A percentile compares a stretch with the other conserved stretches of the same genome.
Conservation (phyloP, 2,329 filamentous ascomycete genomes). For the Sporothrix brunneoviolacea region DNA sequence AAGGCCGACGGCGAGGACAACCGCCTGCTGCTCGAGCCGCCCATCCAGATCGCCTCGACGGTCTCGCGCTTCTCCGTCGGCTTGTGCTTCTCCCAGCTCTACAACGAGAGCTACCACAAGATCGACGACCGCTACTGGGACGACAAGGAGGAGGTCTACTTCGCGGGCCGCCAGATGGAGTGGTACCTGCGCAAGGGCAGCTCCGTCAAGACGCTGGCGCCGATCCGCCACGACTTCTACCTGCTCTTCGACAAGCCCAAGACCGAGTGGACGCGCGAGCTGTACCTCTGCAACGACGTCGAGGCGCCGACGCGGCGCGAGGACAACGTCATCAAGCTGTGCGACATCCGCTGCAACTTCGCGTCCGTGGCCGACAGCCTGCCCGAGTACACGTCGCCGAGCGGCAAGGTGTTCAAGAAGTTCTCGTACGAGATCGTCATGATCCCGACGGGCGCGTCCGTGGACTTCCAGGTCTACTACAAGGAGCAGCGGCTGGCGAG, state of each 20-base stretch:
- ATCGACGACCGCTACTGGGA: slow-evolving; percentile 13
- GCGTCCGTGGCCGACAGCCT: slow-evolving; percentile 11
- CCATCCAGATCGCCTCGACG: slow-evolving; percentile 12
- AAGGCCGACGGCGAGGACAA: background rate
- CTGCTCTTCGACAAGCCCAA: slow-evolving; percentile 6
- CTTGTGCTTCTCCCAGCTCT: slow-evolving; percentile 10
- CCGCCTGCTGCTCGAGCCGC: slow-evolving; percentile 8
- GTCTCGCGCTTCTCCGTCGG: slow-evolving; percentile 14
- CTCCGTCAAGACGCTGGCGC: slow-evolving; percentile 11
- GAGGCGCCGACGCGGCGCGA: slow-evolving; percentile 7
- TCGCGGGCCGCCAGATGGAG: slow-evolving; percentile 13
- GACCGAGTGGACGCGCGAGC: slow-evolving; percentile 13
- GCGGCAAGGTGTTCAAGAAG: slow-evolving; percentile 7
- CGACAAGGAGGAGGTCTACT: slow-evolving; percentile 12
- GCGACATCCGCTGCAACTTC: slow-evolving; percentile 14
- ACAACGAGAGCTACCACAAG: slow-evolving; percentile 2
- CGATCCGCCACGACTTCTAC: slow-evolving; percentile 14
- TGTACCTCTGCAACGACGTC: slow-evolving; percentile 13
- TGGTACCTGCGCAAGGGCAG: slow-evolving; percentile 15
- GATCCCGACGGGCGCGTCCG: slow-evolving; percentile 12
- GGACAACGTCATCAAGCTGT: slow-evolving; percentile 10
- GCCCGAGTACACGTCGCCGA: slow-evolving; percentile 11
- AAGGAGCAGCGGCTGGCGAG: slow-evolving; percentile 10
- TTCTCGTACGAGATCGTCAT: slow-evolving; percentile 14
- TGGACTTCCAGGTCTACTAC: slow-evolving; percentile 13